Evolutionary conservation across 176 grass and related monocot genomes (phyloP).

Genomic region (Cenchrus purpureus): DNA sequence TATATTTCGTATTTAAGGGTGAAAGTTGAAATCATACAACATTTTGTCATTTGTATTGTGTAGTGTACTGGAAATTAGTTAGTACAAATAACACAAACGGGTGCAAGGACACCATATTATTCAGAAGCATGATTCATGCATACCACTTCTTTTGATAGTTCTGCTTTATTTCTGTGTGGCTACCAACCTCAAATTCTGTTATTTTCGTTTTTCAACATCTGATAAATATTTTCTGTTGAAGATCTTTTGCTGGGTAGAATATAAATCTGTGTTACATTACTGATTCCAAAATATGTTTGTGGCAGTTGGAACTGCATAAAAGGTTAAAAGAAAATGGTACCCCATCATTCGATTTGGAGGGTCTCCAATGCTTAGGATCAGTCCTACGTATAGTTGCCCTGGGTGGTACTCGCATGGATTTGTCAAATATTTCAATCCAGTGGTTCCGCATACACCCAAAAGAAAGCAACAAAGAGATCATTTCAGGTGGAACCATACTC

Average conservation of each 20-base stretch:
- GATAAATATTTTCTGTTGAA: slow-evolving; percentile 8
- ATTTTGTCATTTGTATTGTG: neutral
- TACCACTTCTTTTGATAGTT: neutral
- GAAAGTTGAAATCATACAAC: slow-evolving; percentile 11
- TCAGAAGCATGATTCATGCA: slow-evolving; percentile 4
- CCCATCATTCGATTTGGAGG: slow-evolving; percentile 63
- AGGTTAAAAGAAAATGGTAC: slow-evolving; percentile 44
- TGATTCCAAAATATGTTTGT: slow-evolving; percentile 30
- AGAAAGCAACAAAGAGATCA: slow-evolving; percentile 79
- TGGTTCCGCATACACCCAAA: slow-evolving; percentile 82
- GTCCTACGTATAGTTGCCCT: slow-evolving; percentile 61
- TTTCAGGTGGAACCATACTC: slow-evolving; percentile 67
- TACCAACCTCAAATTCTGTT: neutral
- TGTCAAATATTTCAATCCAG: slow-evolving; percentile 68
- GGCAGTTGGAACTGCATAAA: slow-evolving; percentile 63
- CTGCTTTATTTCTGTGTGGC: slow-evolving; percentile 14
- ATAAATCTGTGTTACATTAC: neutral
- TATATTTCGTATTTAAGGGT: slow-evolving; percentile 17
- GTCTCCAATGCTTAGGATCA: slow-evolving; percentile 84
- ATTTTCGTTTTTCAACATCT: slow-evolving; percentile 8
- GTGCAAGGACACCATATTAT: neutral
- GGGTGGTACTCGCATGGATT: slow-evolving; percentile 46
- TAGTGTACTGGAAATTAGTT: slow-evolving; percentile 3
- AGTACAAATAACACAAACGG: neutral
- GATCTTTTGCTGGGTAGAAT: slow-evolving; percentile 20